Base-by-base conservation (phyloP, 345 rosid species). In the Camelina neglecta region DNA sequence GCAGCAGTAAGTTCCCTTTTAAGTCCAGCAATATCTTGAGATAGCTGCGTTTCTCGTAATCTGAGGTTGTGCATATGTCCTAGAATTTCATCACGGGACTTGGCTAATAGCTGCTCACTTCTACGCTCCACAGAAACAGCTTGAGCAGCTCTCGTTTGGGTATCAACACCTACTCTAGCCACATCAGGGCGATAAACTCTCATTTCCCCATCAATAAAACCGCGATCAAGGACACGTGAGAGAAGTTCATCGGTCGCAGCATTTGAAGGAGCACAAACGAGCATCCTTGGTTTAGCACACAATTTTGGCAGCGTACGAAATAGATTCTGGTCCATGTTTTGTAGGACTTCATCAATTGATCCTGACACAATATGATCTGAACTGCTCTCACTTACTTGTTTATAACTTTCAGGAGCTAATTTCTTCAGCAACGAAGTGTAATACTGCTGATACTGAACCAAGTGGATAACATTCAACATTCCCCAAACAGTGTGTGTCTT, bases 401-500 rank as follows among this genome's bases (percentile, higher is more conserved):
- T 95, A 75, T 95, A 95, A 82, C 97, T 95, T 81, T 92, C 97
- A 20, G 99, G 99, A 11, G 99, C 97, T 77, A 95, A 82, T 73
- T 88, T 92, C 87, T 95, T 95, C 42, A 95, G 94, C 84, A 95
- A 86, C 35, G 97, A 87, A 78, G 89, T 89, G 82, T 95, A 95
- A 77, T 95, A 95, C 61, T 95, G 99, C 84, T 95, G 99, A 81
- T 95, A 95, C 79, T 95, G 99, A 73, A 95, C 99, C 86, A 95
- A 81, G 84, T 95, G 99, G 81, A 95, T 95, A 65, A 95, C 99
- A 88, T 95, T 95, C 73, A 95, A 86, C 99, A 95, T 95, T 77
- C 99, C 99, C 97, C 97, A 89, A 13, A 95, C 99, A 12, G 97
- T 95, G 72, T 95, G 99, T 1, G 99, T 95, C 90, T 95, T 95